phyloP scores from a whole-genome alignment of 2,329 filamentous ascomycete species.

The Penicillium sp. region DNA sequence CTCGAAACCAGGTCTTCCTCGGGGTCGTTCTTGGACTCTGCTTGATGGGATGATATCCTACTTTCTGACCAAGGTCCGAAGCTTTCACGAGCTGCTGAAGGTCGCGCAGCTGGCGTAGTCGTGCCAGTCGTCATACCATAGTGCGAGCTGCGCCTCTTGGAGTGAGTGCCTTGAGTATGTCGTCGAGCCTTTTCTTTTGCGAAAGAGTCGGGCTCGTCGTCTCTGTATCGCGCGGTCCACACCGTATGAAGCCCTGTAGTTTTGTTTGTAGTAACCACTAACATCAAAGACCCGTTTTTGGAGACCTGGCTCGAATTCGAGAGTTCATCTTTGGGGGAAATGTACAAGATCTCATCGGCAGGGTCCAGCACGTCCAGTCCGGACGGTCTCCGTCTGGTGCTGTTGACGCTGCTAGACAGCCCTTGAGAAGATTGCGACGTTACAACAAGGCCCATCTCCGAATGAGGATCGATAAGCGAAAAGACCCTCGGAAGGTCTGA shows the following conservation, averaged over 20 bases:
- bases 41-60: constrained; percentile 35
- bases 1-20: constrained; percentile 62
- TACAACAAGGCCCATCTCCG: constrained; percentile 80
- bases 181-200: constrained; percentile 41
- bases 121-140: constrained; percentile 63
- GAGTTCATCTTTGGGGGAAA: constrained; percentile 62
- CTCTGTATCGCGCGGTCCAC: constrained; percentile 76
- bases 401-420: constrained; percentile 25
- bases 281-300: constrained; percentile 55
- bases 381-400: constrained; percentile 22
- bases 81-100: constrained; percentile 68
- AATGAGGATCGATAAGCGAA: constrained; percentile 76
- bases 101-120: constrained; percentile 65
- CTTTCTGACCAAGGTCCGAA: constrained; percentile 55
- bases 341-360: constrained; percentile 76
- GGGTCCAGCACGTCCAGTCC: constrained; percentile 61
- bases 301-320: constrained; percentile 22
- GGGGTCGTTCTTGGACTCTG: constrained; percentile 32
- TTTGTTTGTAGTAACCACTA: constrained; percentile 77
- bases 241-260: constrained; percentile 73
- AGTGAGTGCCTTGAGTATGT: constrained; percentile 60
- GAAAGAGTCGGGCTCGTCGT: constrained; percentile 55
- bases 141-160: constrained; percentile 63
- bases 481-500: constrained; percentile 62
- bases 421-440: constrained; percentile 43